Conservation (phyloP, 2,329 filamentous ascomycete species). For the Scytalidium lignicola region DNA sequence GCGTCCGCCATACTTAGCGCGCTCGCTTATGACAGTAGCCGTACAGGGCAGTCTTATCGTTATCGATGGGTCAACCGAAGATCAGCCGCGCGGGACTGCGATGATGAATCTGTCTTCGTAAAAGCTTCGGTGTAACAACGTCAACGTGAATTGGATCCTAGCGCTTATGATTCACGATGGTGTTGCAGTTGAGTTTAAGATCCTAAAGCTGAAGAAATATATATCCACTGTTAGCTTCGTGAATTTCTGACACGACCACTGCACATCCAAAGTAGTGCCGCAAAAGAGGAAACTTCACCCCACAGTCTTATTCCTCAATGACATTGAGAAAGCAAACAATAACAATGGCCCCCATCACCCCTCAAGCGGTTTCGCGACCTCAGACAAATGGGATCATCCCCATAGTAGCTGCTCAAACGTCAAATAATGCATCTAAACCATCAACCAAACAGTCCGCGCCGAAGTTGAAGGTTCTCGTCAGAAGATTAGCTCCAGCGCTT, state of each 20-base stretch:
- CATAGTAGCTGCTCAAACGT: constrained; percentile 39
- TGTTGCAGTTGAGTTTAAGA: neutral
- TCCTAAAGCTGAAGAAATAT: neutral
- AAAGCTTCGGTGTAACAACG: neutral
- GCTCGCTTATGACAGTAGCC: neutral
- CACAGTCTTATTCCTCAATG: neutral
- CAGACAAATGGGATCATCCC: constrained; percentile 49
- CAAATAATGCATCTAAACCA: constrained; percentile 35
- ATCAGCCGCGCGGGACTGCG: neutral
- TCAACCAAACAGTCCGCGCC: constrained; percentile 39
- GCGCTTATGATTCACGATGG: neutral
- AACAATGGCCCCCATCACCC: neutral
- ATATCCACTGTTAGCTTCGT: neutral
- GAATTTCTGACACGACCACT: neutral
- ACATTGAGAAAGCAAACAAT: neutral
- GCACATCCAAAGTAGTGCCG: neutral
- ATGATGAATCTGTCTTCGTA: neutral
- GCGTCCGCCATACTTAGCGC: neutral
- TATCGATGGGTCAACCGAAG: neutral
- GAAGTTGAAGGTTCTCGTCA: constrained; percentile 78
- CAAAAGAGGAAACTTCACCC: neutral
- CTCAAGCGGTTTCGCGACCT: constrained; percentile 12
- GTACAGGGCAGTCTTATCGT: constrained; percentile 1
- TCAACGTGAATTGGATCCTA: neutral
- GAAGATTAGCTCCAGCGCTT: constrained; percentile 80